Evolutionary conservation across 345 rosid species (phyloP), one percentile per base, ranked within the genome.

Genomic region (Acer campestre): DNA sequence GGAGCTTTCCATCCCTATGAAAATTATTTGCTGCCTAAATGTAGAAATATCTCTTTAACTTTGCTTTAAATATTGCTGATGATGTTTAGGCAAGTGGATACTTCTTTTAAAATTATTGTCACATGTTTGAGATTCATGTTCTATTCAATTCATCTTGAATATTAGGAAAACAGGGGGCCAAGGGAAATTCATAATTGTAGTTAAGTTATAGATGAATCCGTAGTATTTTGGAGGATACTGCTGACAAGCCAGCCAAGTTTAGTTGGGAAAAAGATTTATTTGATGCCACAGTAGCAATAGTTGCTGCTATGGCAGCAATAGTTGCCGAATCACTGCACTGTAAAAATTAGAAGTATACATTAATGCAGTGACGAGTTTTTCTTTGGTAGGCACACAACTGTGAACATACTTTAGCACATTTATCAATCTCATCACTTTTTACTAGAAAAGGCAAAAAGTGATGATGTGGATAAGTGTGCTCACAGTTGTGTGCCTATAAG

Each of bases 231-330:
- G 5, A 42, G 49, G 5, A 42, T 72, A 61, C 31, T 48, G 70
- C 72, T 46, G 80, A 77, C 79, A 31, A 76, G 79, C 44, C 61
- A 67, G 71, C 72, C 74, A 80, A 59, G 76, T 48, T 77, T 75
- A 17, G 69, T 61, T 6, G 25, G 35, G 44, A 42, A 63, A 70
- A 77, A 22, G 10, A 63, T 55, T 49, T 48, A 42, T 59, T 40
- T 46, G n/a, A 20, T 42, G 35, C 31, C 56, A 20, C 13, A 44
- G 53, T 20, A 68, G 35, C 35, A 31, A 31, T 31, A 31, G 35
- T 31, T 31, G 35, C 35, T 31, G 35, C 35, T 31, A 3, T 31
- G 35, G 4, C 35, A 31, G 49, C 38, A 31, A n/a, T 14, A 13
- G 46, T 10, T 17, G 68, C 48, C 46, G 10, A 22, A 14, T 61